Evolutionary conservation across 805 yeast genomes (phyloP), one percentile per base, ranked within the genome.

Genomic region (Metschnikowia lunata): DNA sequence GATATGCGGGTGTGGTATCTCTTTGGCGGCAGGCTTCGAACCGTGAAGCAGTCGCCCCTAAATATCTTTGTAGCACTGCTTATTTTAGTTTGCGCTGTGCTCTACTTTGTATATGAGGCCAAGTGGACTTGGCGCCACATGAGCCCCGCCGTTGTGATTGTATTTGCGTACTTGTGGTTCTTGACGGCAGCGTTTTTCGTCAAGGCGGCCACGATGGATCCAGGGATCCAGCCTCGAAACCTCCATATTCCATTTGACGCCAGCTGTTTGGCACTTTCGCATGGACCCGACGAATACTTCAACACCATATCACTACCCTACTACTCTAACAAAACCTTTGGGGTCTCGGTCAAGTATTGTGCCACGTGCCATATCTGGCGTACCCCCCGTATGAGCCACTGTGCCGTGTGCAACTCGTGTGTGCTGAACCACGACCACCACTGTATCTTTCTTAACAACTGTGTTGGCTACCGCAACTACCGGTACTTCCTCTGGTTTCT

Each of bases 151-250:
- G 54, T 71, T 6, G 82, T 80, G 5, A 66, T 85, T 0, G 39
- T 81, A 3, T 81, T 82, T 51, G 61, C 75, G 14, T 86, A 86
- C 54, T 56, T 76, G 32, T 82, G 85, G 85, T 37, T 69, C 5
- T 55, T 79, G 34, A 58, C 78, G 1, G n/a, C 78, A 1, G 38
- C 60, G 3, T 74, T 79, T 40, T 79, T 80, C 47, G 44, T 82
- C 7, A 72, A 63, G 44, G 82, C 84, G 0, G 71, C 85, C 0
- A 66, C 78, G 2, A 61, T 75, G 9, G 95, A 87, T 52, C 87
- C 95, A 0, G 95, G 95, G 0, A 61, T 74, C 4, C 55, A 84
- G 9, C 90, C 95, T 0, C 64, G 81, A 47, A 83, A 84, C 60
- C 60, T 83, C 5, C 93, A 87, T 54, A 23, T 80, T 11, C 29